Base-by-base conservation (phyloP, 2,329 filamentous ascomycete species). In the Fusarium pseudograminearum region DNA sequence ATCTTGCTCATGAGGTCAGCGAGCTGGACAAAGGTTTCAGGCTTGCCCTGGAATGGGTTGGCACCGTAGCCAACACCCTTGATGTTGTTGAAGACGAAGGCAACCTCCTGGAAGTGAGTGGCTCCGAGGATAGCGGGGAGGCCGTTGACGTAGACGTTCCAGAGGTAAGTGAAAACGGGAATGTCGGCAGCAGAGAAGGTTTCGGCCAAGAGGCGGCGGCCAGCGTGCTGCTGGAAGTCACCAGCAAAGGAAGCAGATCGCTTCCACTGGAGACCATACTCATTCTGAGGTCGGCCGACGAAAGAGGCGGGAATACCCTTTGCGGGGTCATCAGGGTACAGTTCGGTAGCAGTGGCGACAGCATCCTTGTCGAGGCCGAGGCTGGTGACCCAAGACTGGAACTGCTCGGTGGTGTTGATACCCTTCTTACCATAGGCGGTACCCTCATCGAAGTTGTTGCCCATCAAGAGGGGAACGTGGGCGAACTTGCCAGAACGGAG, bases 381-480 rank as follows among this genome's bases (percentile, higher is more conserved):
- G 44, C 62, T 69, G 70, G 47, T 50, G 12, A 75, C 51, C 51
- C 53, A 74, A 14, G 67, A 54, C 34, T 73, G 64, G 72, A 90
- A 87, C 51, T 89, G 82, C 18, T 79, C 82, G 14, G 82, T 85
- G 2, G 84, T 87, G 73, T 89, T 85, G 65, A 90, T 84, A 18
- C 83, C 85, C 8, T 65, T 75, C 14, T 83, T 82, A 1, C 82
- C 84, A 71, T 90, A 90, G 2, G 81, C 80, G 1, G 85, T 85
- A 40, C 80, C 90, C 75, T 93, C 90, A 70, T 92, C 90, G 2
- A 85, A 85, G 76, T 91, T 92, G 36, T 84, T 85, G 9, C 91
- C 90, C 34, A 61, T 42, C 9, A 93, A 81, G 41, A 91, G 84
- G 2, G 89, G 88, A 0, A 92, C 87, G 54, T 87, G 83, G 58